Percentiles rank a stretch among this genome's conserved stretches.
Conservation (phyloP, 2,329 filamentous ascomycete genomes). For the Penicillium glabrum region DNA sequence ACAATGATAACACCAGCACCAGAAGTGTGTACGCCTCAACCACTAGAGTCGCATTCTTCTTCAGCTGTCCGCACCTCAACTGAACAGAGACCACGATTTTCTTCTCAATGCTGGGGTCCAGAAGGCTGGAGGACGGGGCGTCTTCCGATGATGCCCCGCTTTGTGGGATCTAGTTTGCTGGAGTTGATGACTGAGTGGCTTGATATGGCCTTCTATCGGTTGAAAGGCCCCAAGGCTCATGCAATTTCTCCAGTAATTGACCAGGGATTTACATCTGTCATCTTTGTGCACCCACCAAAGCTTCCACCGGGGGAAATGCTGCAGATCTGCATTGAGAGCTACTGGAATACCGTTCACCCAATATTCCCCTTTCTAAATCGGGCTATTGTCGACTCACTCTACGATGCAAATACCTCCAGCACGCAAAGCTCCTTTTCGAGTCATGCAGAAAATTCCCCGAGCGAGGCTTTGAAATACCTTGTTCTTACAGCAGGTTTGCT, state of each 20-base stretch:
- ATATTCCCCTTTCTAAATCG: conserved; percentile 6
- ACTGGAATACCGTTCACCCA: conserved; percentile 2
- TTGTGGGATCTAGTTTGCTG: conserved; percentile 7
- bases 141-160: conserved; percentile 11
- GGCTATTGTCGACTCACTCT: not conserved
- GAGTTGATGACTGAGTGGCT: conserved; percentile 14
- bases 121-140: conserved; percentile 12
- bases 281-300: not conserved
- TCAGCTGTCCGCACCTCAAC: not conserved
- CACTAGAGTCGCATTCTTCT: not conserved
- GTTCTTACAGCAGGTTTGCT: not conserved
- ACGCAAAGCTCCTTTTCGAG: not conserved
- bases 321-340: not conserved
- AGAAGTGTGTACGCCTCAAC: not conserved
- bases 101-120: conserved; percentile 10
- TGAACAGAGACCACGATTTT: conserved; percentile 5
- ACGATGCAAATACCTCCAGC: not conserved
- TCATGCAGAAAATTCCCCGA: not conserved
- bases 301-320: not conserved
- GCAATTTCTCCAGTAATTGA: conserved; percentile 6
- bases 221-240: conserved; percentile 1
- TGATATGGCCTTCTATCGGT: conserved; percentile 11
- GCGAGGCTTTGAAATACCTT: not conserved
- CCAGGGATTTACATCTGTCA: not conserved
- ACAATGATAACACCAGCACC: not conserved